phyloP scores from a whole-genome alignment of 176 grass and related monocot species.

The Alloteropsis semialata region DNA sequence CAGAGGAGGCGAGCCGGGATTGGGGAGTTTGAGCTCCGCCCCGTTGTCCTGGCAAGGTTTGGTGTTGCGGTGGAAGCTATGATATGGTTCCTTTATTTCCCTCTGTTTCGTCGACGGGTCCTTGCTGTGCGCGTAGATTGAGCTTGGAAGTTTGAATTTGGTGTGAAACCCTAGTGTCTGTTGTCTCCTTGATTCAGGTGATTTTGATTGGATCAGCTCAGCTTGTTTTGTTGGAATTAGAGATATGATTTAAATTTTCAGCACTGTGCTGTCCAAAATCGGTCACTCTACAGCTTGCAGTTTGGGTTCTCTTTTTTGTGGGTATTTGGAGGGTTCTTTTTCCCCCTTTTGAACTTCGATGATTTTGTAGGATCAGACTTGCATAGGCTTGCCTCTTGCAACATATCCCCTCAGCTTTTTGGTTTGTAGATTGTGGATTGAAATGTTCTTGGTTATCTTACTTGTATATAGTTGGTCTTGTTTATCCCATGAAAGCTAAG shows the following conservation, averaged over 20 bases:
- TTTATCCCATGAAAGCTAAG: not conserved
- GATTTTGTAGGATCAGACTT: conserved; percentile 7
- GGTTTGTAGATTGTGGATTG: conserved; percentile 4
- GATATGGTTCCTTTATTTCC: not conserved
- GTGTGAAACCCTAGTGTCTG: conserved; percentile 46
- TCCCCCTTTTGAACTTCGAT: not conserved
- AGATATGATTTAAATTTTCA: conserved; percentile 18
- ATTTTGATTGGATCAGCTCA: conserved; percentile 24
- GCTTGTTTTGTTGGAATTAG: not conserved
- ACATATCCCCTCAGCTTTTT: not conserved
- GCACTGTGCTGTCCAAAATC: not conserved
- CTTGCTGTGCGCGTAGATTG: not conserved
- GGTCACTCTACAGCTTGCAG: not conserved
- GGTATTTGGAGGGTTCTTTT: not conserved
- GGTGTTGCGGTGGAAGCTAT: not conserved
- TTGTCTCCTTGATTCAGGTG: not conserved
- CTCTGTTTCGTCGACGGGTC: conserved; percentile 5
- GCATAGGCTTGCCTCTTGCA: not conserved
- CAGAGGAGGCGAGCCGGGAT: conserved; percentile 20
- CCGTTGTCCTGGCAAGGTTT: not conserved
- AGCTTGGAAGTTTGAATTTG: conserved; percentile 47
- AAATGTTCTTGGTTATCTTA: not conserved
- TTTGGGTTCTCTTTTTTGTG: not conserved
- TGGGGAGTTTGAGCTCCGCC: conserved; percentile 4
- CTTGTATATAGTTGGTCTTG: not conserved